Evolutionary conservation across 371 early-diverging fungal genomes (phyloP), one percentile per base, ranked within the genome.

Genomic region (Dichotomocladium elegans): DNA sequence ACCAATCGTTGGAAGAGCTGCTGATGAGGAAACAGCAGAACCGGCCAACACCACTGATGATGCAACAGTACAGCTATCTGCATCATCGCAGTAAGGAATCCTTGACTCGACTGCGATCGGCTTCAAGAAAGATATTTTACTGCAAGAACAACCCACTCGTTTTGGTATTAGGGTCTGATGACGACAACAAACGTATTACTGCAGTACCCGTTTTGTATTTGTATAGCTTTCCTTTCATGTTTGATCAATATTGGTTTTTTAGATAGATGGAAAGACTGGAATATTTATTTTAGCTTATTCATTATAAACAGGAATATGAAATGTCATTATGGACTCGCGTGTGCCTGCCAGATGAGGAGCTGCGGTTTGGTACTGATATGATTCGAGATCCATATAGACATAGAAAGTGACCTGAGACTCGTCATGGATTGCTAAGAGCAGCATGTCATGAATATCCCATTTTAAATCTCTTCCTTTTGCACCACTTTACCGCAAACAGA

Each of bases 401-500:
- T 63, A 61, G 28, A 73, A 70, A 1, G 65, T 60, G 2, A 73
- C 41, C 26, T 65, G 66, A 0, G 41, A 10, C 31, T 63, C 57
- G 29, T 70, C 60, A 2, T 58, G 53, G 17, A 73, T 67, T 19
- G 58, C 68, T 67, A 40, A 9, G 10, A 14, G 22, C 4, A 45
- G 11, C 3, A 5, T 15, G 25, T 34, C 4, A 35, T 11, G 19
- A n/a, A 22, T 6, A 22, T 22, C 14, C 34, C 4, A 41, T 31
- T 2, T 11, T 11, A 22, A 15, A 28, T 2, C 9, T 29, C 14
- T 40, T 47, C 70, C n/a, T n/a, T n/a, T n/a, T n/a, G n/a, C n/a
- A n/a, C n/a, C n/a, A n/a, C n/a, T n/a, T 46, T 68, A 77, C 77
- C 65, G 41, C 85, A 85, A 33, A 87, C 68, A 9, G 79, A 74